These are phyloP conservation scores for Sarcocystis neurona DNA, from an alignment of 169 alveolate genomes.

Conservation along the genomic window DNA sequence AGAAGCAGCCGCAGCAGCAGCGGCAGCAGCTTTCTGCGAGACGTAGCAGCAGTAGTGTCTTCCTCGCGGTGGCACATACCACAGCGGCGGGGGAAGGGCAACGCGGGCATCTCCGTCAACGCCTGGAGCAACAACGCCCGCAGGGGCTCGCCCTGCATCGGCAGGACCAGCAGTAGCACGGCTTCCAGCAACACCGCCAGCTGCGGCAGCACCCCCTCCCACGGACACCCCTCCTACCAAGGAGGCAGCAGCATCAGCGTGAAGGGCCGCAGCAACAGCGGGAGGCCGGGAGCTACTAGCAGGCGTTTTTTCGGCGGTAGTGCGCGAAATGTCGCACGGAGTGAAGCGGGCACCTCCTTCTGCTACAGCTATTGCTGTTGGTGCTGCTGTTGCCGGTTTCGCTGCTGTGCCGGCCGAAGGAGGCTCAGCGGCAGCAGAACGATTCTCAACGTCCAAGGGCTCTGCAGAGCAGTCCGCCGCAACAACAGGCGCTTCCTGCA, in stretches of 20 bases:
- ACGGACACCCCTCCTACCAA: not conserved
- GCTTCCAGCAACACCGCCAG: not conserved
- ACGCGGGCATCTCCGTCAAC: slow-evolving; percentile 9
- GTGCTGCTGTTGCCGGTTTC: not conserved
- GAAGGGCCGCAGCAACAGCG: not conserved
- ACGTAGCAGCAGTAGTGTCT: no score
- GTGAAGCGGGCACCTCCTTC: not conserved
- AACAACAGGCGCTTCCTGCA: not conserved
- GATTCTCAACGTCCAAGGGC: slow-evolving; percentile 9
- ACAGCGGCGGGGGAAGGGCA: no score
- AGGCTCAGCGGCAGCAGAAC: slow-evolving; percentile 17
- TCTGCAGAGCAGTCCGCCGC: slow-evolving; percentile 12
- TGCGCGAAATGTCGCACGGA: not conserved
- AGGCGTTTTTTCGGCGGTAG: not conserved
- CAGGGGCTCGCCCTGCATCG: not conserved
- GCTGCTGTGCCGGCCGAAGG: slow-evolving; percentile 21
- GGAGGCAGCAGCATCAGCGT: not conserved
- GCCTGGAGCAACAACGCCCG: not conserved
- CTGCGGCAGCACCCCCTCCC: not conserved
- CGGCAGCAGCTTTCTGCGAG: no score
- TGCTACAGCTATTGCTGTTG: not conserved
- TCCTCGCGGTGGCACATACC: no score
- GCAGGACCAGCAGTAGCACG: not conserved
- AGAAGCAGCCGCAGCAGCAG: no score
- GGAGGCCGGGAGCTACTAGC: not conserved